Evolutionary conservation across 176 grass and related monocot species (phyloP), one percentile per base, ranked within the genome.

Genomic region (Oryza officinalis): DNA sequence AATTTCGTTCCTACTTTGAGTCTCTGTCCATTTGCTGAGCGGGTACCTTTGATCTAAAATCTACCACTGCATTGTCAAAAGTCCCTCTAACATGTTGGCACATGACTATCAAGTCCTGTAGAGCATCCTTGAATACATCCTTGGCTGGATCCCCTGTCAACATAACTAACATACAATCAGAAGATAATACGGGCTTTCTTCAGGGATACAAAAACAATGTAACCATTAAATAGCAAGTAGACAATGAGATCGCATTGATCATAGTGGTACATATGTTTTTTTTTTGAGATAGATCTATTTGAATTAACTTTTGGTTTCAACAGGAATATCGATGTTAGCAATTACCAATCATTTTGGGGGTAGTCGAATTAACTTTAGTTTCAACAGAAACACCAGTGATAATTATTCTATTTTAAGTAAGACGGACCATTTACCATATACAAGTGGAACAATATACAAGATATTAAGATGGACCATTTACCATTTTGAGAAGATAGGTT

Each of bases 111-210:
- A 95, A 33, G 57, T 90, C 74, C 74, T 91, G 87, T 32, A 90
- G 77, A 77, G 79, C 82, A 91, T 98, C 87, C 83, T 95, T 95
- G 35, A 94, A 67, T 59, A 91, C 82, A 88, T 93, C 93, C 46
- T 88, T 98, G 61, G 87, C 89, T 72, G 85, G 46, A 81, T 92
- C 89, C 85, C 89, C 93, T 93, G 75, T 40, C 10, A 67, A 77
- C 50, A 27, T 17, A 85, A 79, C 27, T 32, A 88, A 84, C 15
- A 72, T 0, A n/a, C n/a, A n/a, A 31, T 50, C 46, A 90, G 67
- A 64, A 64, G 23, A 71, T 26, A 17, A 43, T 64, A 11, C 44
- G 3, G 30, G 3, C 52, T 32, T 59, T 80, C 23, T 76, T 71
- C 13, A 18, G 54, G 41, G 45, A 60, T 61, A 63, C 22, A 74